Evolutionary conservation across 2,329 filamentous ascomycete genomes (phyloP).

Genomic region (Hypoxylon sp.): DNA sequence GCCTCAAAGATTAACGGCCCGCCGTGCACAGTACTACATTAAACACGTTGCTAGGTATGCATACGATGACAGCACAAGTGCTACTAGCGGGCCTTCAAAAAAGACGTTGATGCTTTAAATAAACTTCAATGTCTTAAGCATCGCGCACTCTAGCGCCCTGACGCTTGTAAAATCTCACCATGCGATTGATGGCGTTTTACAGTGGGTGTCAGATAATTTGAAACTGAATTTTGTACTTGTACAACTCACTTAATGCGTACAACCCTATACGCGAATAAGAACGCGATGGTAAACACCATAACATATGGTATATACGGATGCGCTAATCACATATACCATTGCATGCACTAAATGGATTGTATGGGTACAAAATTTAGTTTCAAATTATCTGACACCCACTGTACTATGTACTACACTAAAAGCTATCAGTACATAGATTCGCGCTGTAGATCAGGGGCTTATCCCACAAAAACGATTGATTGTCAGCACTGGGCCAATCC

Average conservation of each 20-base stretch:
- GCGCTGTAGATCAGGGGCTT: slow-evolving; percentile 32
- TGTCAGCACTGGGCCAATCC: slow-evolving; percentile 37
- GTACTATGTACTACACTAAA: slow-evolving; percentile 3
- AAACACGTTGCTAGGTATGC: slow-evolving; percentile 13
- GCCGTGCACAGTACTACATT: slow-evolving; percentile 25
- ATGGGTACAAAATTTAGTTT: no score
- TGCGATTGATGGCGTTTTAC: neutral
- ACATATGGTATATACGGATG: no score
- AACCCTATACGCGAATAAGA: no score
- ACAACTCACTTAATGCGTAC: no score
- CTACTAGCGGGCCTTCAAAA: neutral
- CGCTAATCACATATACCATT: no score
- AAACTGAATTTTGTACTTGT: no score
- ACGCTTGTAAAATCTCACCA: neutral
- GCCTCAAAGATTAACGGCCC: slow-evolving; percentile 33
- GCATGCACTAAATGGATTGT: no score
- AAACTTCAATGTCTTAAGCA: slow-evolving; percentile 10
- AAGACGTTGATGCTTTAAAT: neutral
- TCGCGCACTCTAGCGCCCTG: neutral
- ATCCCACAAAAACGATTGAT: slow-evolving; percentile 18
- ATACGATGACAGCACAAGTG: neutral
- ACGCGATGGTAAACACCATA: no score
- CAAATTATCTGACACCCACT: no score
- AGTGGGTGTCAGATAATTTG: no score
- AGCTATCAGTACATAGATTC: neutral